A percentile compares a stretch with the other conserved stretches of the same genome.
These are phyloP conservation scores for Begonia fuchsioides DNA, from an alignment of 306 rosid species.

Conservation along the genomic window DNA sequence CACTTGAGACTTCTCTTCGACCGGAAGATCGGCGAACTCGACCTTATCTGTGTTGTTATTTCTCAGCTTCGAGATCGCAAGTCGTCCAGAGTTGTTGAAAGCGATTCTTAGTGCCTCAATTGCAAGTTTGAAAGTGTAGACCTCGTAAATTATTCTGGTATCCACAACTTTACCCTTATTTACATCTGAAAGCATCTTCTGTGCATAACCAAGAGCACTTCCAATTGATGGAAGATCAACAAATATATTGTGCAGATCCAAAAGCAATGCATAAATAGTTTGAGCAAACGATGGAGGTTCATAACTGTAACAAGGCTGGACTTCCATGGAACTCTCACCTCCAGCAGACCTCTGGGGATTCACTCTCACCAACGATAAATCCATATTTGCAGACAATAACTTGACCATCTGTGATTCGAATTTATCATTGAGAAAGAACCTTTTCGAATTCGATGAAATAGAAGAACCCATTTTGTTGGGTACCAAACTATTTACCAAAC, in stretches of 20 bases:
- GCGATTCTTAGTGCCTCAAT: slow-evolving; percentile 74
- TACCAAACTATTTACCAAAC: slow-evolving; percentile 38
- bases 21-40: slow-evolving; percentile 44
- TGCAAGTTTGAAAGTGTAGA: slow-evolving; percentile 44
- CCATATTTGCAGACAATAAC: slow-evolving; percentile 26
- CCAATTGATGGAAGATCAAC: slow-evolving; percentile 44
- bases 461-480: slow-evolving; percentile 27
- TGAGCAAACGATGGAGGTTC: slow-evolving; percentile 53
- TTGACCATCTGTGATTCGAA: slow-evolving; percentile 23
- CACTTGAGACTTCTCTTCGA: slow-evolving; percentile 47
- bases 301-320: slow-evolving; percentile 21
- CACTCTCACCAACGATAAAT: slow-evolving; percentile 10
- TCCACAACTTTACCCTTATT: slow-evolving; percentile 57
- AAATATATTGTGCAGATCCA: slow-evolving; percentile 48
- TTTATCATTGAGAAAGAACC: slow-evolving; percentile 27
- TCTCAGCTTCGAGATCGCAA: slow-evolving; percentile 17
- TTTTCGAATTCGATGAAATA: slow-evolving; percentile 14
- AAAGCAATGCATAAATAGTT: slow-evolving; percentile 52
- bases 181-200: slow-evolving; percentile 50
- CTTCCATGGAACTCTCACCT: slow-evolving; percentile 16
- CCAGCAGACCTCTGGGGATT: slow-evolving; percentile 11
- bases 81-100: slow-evolving; percentile 38
- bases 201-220: slow-evolving; percentile 47
- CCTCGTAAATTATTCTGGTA: slow-evolving; percentile 32
- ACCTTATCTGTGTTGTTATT: slow-evolving; percentile 6